Base-by-base conservation (phyloP, 2,329 filamentous ascomycete genomes). In the Diaporthe nobilis region DNA sequence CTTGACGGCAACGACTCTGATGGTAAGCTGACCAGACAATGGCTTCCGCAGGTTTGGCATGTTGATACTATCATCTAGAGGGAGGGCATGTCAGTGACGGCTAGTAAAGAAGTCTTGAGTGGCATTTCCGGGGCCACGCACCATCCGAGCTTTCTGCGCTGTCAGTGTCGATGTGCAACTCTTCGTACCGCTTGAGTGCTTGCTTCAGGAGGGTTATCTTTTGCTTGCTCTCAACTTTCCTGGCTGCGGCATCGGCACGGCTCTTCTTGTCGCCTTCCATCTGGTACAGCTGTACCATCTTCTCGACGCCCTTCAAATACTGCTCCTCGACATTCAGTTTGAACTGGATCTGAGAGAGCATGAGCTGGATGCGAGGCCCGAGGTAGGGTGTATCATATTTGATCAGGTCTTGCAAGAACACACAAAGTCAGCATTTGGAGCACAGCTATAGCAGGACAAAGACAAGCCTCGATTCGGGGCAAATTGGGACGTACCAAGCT, bases 261-360 rank as follows among this genome's bases (percentile, higher is more conserved):
- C 96, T 98, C 88, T 98, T 98, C 80, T 96, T 93, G 83, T 99
- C 97, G 42, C 97, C 96, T 84, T 98, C 97, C 90, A 98, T 97
- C 83, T 97, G 93, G 83, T 99, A 99, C 49, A 99, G 89, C 83
- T 97, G 95, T 63, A 98, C 95, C 97, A 99, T 98, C 88, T 99
- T 99, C 85, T 99, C 97, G 80, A 99, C 97, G 77, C 97, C 97
- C 82, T 98, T 97, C 79, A 98, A 95, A 85, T 99, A 99, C 86
- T 99, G 97, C 83, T 98, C 98, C 84, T 99, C 97, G 39, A 99
- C 97, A 79, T 97, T 98, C 77, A 99, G 90, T 87, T 99, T 99
- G 88, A 99, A 99, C 85, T 98, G 95, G 78, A 99, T 93, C 85
- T 99, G 97, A 65, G 97, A 98, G 82, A 99, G 88, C 97, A 99